phyloP scores from a whole-genome alignment of 176 grass and related monocot species.

The Miscanthus lutarioriparius region DNA sequence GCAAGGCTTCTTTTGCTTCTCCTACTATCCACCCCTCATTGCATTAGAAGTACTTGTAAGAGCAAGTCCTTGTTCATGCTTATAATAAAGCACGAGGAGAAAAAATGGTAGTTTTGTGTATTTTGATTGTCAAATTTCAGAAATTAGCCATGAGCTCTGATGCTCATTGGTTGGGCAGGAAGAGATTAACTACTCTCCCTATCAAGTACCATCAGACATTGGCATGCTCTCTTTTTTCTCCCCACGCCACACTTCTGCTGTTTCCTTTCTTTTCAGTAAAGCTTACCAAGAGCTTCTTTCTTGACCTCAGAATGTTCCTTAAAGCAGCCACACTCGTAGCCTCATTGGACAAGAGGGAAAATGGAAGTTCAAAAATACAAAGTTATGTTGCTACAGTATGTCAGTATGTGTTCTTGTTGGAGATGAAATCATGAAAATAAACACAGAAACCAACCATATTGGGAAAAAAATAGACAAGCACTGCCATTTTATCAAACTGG shows the following conservation, averaged over 20 bases:
- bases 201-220: background rate
- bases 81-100: background rate
- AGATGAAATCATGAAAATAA: background rate
- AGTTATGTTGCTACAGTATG: background rate
- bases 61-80: background rate
- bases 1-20: background rate
- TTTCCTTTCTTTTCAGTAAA: slow-evolving; percentile 15
- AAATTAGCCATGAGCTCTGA: background rate
- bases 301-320: slow-evolving; percentile 41
- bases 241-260: background rate
- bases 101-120: background rate
- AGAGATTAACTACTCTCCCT: background rate
- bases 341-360: background rate
- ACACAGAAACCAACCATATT: background rate
- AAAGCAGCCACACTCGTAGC: slow-evolving; percentile 32
- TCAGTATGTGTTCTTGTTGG: background rate
- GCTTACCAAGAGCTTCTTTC: slow-evolving; percentile 11
- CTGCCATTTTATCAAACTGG: background rate
- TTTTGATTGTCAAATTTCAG: background rate
- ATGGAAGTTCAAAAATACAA: background rate
- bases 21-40: background rate
- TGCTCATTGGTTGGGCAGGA: background rate
- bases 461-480: background rate
- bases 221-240: background rate
- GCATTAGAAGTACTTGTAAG: background rate